A percentile compares a stretch with the other conserved stretches of the same genome.
phyloP scores from a whole-genome alignment of 2,329 filamentous ascomycete species.

The Rutstroemia sp. region DNA sequence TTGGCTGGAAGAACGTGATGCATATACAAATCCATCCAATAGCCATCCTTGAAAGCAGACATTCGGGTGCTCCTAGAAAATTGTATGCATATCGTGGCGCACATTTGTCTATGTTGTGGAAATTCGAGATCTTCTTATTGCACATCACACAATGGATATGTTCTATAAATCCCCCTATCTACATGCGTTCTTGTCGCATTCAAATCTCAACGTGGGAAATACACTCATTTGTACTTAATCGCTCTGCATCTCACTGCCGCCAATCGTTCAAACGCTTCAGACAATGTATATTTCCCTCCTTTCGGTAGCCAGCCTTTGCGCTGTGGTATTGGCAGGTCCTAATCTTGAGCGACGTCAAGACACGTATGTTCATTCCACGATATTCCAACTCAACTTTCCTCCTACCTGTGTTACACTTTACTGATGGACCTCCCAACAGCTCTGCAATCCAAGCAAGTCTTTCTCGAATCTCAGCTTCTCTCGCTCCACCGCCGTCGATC shows the following conservation, averaged over 20 bases:
- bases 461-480: background rate
- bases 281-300: conserved; percentile 6
- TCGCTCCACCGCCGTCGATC: background rate
- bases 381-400: no score
- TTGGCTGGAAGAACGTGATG: no score
- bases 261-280: background rate
- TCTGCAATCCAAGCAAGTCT: background rate
- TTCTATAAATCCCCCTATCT: background rate
- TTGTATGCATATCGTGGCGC: background rate
- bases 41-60: no score
- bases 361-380: background rate
- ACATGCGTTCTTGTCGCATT: background rate
- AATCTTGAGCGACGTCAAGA: background rate
- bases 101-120: background rate
- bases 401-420: no score
- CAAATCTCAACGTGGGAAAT: background rate
- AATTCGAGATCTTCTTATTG: background rate
- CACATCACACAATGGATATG: background rate
- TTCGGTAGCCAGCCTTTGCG: conserved; percentile 1
- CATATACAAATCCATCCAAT: no score
- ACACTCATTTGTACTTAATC: background rate
- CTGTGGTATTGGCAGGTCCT: background rate
- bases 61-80: background rate
- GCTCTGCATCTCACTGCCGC: background rate
- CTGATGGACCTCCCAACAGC: background rate